Percentiles rank a stretch among this genome's conserved stretches.
phyloP scores from a whole-genome alignment of 306 rosid genomes.

The Gynostemma pentaphyllum region DNA sequence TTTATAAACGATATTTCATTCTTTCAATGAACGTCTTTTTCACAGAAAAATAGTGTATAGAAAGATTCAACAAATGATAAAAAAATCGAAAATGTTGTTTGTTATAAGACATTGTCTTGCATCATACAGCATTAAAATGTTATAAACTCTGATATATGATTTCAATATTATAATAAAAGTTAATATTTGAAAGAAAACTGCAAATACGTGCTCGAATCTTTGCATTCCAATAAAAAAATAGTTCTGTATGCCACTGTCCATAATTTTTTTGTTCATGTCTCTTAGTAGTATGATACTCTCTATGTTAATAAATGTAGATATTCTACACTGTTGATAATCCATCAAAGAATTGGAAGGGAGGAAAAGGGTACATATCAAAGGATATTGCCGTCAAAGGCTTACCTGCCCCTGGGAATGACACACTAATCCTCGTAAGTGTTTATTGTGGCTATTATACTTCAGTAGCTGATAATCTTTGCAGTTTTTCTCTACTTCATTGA shows the following conservation, averaged over 20 bases:
- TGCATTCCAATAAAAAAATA: neutral
- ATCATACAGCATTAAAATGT: neutral
- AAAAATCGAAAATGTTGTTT: neutral
- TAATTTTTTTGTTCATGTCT: neutral
- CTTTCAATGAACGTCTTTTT: no score
- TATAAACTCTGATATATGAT: neutral
- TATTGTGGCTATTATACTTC: slow-evolving; percentile 5
- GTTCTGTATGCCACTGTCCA: neutral
- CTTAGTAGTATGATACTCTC: neutral
- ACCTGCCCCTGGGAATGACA: slow-evolving; percentile 66
- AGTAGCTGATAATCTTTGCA: neutral
- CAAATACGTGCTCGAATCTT: neutral
- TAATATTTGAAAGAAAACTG: neutral
- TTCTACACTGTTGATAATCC: slow-evolving; percentile 82
- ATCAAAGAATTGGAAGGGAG: slow-evolving; percentile 82
- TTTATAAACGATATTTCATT: no score
- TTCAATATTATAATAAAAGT: neutral
- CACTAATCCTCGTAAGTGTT: slow-evolving; percentile 77
- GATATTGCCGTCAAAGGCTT: slow-evolving; percentile 80
- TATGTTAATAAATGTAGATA: slow-evolving; percentile 32
- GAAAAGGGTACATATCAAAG: slow-evolving; percentile 72
- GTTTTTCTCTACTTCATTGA: neutral
- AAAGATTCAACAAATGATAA: neutral
- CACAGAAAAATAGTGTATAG: no score
- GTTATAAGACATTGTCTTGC: neutral